phyloP scores from a whole-genome alignment of 2,329 filamentous ascomycete species.

The Fusarium chaquense region DNA sequence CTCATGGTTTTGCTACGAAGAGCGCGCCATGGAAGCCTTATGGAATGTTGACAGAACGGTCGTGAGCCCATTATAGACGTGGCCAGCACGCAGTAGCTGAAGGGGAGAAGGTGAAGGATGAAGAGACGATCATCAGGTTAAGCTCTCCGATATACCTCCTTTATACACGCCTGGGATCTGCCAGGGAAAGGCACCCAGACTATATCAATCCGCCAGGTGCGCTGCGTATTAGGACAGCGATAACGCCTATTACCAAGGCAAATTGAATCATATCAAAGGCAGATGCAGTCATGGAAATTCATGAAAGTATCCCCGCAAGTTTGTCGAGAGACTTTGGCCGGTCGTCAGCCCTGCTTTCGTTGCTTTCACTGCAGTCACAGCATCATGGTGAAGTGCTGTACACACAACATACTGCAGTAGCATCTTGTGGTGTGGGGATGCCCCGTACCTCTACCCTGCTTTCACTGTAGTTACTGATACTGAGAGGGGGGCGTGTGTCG shows the following conservation, averaged over 20 bases:
- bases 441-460: constrained; percentile 37
- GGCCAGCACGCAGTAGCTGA: neutral
- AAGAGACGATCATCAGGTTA: neutral
- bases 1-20: constrained; percentile 23
- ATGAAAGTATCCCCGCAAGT: constrained; percentile 29
- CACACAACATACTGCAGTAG: constrained; percentile 37
- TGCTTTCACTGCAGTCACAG: constrained; percentile 33
- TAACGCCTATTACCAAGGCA: constrained; percentile 27
- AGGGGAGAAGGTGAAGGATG: neutral
- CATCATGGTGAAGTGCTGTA: constrained; percentile 39
- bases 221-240: constrained; percentile 27
- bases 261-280: constrained; percentile 26
- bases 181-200: constrained; percentile 3
- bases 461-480: constrained; percentile 35
- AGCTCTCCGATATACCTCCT: neutral
- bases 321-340: constrained; percentile 34
- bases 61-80: neutral
- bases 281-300: constrained; percentile 34
- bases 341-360: constrained; percentile 39
- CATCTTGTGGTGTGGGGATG: constrained; percentile 45
- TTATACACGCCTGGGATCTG: neutral
- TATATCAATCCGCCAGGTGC: constrained; percentile 29
- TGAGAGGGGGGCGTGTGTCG: constrained; percentile 38
- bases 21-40: constrained; percentile 35
- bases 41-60: constrained; percentile 32